Base-by-base conservation (phyloP, 2,329 filamentous ascomycete genomes). In the Cercospora sp. region DNA sequence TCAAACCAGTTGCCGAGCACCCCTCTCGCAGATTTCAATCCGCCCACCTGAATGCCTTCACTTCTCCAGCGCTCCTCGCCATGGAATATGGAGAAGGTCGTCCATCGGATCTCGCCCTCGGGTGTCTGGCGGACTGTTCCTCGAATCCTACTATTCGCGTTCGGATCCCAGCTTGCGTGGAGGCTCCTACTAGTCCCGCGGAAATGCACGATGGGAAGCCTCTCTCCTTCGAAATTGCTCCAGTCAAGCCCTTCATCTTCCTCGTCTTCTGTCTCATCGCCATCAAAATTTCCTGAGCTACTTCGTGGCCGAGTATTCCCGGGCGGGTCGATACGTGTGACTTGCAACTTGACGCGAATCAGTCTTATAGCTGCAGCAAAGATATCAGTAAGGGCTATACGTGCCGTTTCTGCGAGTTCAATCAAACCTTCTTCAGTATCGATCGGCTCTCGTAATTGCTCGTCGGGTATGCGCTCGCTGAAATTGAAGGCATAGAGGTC, bases 1-100 rank as follows among this genome's bases (percentile, higher is more conserved):
- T 92, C 90, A 74, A 93, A 94, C 91, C 91, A 94, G 62, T 88
- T 89, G 0, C 91, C 91, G 1, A 93, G 75, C 0, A 93, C 87
- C 1, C 91, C 91, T 7, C 90, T 84, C 6, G 85, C 87, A 5
- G 89, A 89, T 60, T 82, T 80, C 1, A 88, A 74, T 0, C 91
- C 91, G 10, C 91, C 91, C 5, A 94, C 79, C 78, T 94, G 91
- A 5, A 94, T 83, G 8, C 90, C 87, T 80, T 94, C 91, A 74
- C 88, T 91, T n/a, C 87, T 85, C 91, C 91, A 94, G 24, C 90
- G 82, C 74, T 91, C 88, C 71, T 91, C 84, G 59, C 89, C 84
- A 68, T 83, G 80, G 71, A 87, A 87, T 12, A 92, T 83, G 1
- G 88, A 90, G 63, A 87, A 87, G 0, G 87, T 89, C 1, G 89